These are phyloP conservation scores for Ceratobasidium sp. DNA, from an alignment of 1,284 basidiomycete genomes.

Conservation along the genomic window DNA sequence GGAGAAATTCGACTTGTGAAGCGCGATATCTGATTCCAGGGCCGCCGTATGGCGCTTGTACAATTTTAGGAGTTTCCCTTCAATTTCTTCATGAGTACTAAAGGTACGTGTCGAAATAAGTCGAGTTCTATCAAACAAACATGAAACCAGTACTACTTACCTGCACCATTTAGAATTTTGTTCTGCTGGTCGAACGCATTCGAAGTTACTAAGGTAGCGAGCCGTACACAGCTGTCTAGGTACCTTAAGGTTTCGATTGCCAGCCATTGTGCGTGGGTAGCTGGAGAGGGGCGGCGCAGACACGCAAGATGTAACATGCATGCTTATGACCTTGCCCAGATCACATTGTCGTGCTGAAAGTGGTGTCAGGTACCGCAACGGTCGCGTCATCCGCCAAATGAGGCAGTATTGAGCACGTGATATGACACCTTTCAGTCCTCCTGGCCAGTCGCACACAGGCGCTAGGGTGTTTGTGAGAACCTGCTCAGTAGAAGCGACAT, in stretches of 20 bases:
- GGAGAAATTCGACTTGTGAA: conserved; percentile 11
- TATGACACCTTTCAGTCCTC: conserved; percentile 9
- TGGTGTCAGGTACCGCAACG: conserved; percentile 31
- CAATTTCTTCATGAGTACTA: conserved; percentile 40
- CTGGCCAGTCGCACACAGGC: background rate
- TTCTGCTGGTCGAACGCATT: conserved; percentile 30
- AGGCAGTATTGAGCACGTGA: conserved; percentile 19
- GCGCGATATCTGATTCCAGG: conserved; percentile 31
- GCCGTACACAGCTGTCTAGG: conserved; percentile 4
- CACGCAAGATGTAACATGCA: background rate
- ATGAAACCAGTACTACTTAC: background rate
- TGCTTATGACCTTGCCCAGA: background rate
- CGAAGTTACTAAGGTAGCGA: conserved; percentile 5
- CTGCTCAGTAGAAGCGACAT: conserved; percentile 21
- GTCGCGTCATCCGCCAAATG: conserved; percentile 21
- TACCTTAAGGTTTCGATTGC: background rate
- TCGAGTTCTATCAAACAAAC: background rate
- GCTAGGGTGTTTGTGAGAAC: background rate
- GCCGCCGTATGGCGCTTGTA: conserved; percentile 35
- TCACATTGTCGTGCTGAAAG: conserved; percentile 15
- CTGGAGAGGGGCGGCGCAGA: background rate
- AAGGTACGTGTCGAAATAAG: background rate
- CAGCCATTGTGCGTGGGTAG: background rate
- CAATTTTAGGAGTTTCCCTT: conserved; percentile 35
- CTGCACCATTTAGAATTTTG: conserved; percentile 36